These are phyloP conservation scores for Phoma sp. DNA, from an alignment of 2,329 filamentous ascomycete species.

Conservation along the genomic window DNA sequence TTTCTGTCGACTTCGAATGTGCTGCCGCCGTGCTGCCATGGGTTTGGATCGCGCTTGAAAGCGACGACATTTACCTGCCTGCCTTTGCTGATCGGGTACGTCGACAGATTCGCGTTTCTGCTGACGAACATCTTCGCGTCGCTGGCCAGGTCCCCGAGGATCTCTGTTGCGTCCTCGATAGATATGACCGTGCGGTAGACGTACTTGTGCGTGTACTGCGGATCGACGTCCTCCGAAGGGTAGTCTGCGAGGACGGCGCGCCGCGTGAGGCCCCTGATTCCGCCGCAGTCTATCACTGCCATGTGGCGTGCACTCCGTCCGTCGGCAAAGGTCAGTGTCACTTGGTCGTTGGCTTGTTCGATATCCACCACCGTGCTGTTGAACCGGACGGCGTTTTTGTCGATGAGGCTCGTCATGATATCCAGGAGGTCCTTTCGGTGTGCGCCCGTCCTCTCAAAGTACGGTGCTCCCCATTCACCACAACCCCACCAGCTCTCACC, in stretches of 20 bases:
- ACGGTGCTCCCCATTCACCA: conserved; percentile 46
- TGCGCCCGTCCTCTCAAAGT: conserved; percentile 51
- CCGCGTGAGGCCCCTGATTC: conserved; percentile 48
- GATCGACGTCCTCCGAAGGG: conserved; percentile 25
- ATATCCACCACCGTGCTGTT: conserved; percentile 27
- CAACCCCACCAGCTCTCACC: conserved; percentile 46
- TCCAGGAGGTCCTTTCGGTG: conserved; percentile 53
- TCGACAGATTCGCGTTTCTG: conserved; percentile 19
- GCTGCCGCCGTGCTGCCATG: conserved; percentile 19
- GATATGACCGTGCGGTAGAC: conserved; percentile 35
- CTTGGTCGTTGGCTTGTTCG: conserved; percentile 46
- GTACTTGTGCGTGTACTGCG: conserved; percentile 34
- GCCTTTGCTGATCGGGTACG: conserved; percentile 30
- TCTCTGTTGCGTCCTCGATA: conserved; percentile 47
- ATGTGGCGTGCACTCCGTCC: conserved; percentile 44
- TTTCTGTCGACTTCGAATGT: conserved; percentile 20
- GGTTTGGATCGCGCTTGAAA: conserved; percentile 22
- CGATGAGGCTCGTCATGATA: conserved; percentile 55
- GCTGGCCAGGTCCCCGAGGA: conserved; percentile 41
- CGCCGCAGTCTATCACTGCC: conserved; percentile 55
- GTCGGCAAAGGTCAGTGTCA: conserved; percentile 49
- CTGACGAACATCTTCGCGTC: conserved; percentile 39
- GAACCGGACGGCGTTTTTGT: conserved; percentile 27
- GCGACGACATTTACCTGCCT: conserved; percentile 29
- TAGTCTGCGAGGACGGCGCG: conserved; percentile 22